phyloP scores from a whole-genome alignment of 2,329 filamentous ascomycete species.

The Aspergillus versicolor region DNA sequence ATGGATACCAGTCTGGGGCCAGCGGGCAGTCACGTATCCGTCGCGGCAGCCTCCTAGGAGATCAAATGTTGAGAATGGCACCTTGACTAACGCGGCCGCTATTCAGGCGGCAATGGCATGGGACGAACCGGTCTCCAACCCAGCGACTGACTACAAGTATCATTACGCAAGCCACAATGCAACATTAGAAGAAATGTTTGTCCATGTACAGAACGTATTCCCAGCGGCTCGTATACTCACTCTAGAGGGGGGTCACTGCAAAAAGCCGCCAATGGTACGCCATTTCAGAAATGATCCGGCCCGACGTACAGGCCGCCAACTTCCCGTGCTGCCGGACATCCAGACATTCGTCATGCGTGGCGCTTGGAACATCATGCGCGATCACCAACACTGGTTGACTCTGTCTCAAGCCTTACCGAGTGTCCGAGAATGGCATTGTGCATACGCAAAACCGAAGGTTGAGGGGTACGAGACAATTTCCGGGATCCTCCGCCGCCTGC shows the following conservation, averaged over 20 bases:
- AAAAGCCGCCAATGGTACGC: slow-evolving; percentile 68
- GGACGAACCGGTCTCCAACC: slow-evolving; percentile 27
- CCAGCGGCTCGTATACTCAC: slow-evolving; percentile 66
- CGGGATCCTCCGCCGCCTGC: slow-evolving; percentile 59
- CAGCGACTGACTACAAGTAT: slow-evolving; percentile 30
- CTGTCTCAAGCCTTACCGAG: slow-evolving; percentile 65
- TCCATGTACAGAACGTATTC: slow-evolving; percentile 60
- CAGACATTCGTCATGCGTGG: slow-evolving; percentile 70
- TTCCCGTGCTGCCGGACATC: slow-evolving; percentile 56
- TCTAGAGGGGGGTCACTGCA: slow-evolving; percentile 73
- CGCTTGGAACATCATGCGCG: slow-evolving; percentile 73
- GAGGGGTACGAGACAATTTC: slow-evolving; percentile 72
- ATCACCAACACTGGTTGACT: slow-evolving; percentile 60
- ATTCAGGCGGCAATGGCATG: slow-evolving; percentile 27
- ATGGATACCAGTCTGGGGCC: slow-evolving; percentile 71
- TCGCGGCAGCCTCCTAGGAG: slow-evolving; percentile 33
- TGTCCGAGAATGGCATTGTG: slow-evolving; percentile 56
- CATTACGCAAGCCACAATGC: slow-evolving; percentile 58
- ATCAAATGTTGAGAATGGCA: slow-evolving; percentile 21
- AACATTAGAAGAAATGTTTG: slow-evolving; percentile 68
- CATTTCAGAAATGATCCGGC: slow-evolving; percentile 50
- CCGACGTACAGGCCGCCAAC: slow-evolving; percentile 31
- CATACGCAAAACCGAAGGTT: slow-evolving; percentile 68
- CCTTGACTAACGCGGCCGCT: slow-evolving; percentile 22
- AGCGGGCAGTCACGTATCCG: slow-evolving; percentile 53